Conservation (phyloP, 768 basidiomycete species). For the Clavaria fumosa region DNA sequence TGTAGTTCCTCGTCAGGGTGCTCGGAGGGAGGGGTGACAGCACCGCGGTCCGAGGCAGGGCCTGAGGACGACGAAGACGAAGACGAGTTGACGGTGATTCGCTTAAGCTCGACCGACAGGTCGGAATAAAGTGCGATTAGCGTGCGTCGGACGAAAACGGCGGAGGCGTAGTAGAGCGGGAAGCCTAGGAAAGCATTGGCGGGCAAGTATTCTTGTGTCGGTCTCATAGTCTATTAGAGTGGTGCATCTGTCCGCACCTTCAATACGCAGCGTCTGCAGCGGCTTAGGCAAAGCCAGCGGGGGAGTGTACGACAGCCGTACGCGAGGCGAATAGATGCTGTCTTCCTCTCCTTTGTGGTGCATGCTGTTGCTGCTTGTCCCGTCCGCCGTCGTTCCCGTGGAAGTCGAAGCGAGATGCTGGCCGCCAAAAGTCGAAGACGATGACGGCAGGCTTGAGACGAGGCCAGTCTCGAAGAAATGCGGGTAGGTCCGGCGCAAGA, state of each 20-base stretch:
- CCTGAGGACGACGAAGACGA: not conserved
- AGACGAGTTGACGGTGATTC: slow-evolving; percentile 24
- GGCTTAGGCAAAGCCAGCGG: slow-evolving; percentile 50
- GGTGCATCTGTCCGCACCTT: slow-evolving; percentile 32
- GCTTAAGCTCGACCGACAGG: slow-evolving; percentile 38
- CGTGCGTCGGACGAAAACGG: slow-evolving; percentile 54
- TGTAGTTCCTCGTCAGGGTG: slow-evolving; percentile 6
- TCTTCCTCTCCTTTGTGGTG: slow-evolving; percentile 24
- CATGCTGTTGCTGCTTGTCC: slow-evolving; percentile 17
- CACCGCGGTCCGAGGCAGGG: slow-evolving; percentile 4
- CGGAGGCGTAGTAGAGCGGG: slow-evolving; percentile 55
- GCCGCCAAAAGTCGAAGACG: slow-evolving; percentile 12
- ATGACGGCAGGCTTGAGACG: slow-evolving; percentile 13
- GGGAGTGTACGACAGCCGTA: slow-evolving; percentile 54
- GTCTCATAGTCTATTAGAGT: not conserved
- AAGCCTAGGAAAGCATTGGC: slow-evolving; percentile 30
- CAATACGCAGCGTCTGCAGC: slow-evolving; percentile 52
- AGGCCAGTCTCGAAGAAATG: slow-evolving; percentile 58
- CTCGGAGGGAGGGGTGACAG: no score
- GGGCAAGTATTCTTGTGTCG: not conserved
- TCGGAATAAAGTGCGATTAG: slow-evolving; percentile 64
- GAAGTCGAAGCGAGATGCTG: no score
- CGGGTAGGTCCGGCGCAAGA: slow-evolving; percentile 55
- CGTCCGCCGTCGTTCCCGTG: no score
- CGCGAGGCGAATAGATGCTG: slow-evolving; percentile 44